Base-by-base conservation (phyloP, 352 stramenopile genomes). In the Blastocystis sp. region DNA sequence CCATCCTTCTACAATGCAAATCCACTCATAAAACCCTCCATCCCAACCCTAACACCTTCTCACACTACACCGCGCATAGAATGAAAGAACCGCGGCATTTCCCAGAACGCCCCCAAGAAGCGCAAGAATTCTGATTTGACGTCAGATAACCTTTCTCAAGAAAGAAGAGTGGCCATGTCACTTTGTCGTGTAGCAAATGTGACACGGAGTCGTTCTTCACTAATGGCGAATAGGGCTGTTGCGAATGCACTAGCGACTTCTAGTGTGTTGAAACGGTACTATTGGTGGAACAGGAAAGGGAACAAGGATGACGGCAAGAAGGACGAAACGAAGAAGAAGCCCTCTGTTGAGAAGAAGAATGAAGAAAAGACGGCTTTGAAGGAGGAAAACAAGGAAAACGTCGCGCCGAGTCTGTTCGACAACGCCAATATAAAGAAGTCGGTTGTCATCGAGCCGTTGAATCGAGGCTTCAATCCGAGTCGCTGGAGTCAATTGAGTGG, bases 211-310 rank as follows among this genome's bases (percentile, higher is more conserved):
- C 21, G 37, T 39, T 66, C 33, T 35, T 29, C 74, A 3, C 45
- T 60, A 33, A 24, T 69, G 35, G 60, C 55, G n/a, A 67, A 41
- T 29, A 26, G 60, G 41, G 24, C 74, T 29, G 51, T 85, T 26
- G 24, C 66, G 55, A 85, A 51, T 35, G 26, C 33, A 59, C 50
- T 85, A 16, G 29, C n/a, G 35, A 67, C 55, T 37, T 16, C 60
- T 9, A 51, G 29, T 31, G 51, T 85, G 12, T 63, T 67, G n/a
- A 66, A 39, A 31, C 74, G 74, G 26, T 55, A 12, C 3, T 85
- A 51, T 55, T 85, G 74, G 74, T 70, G 51, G 74, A 66, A 35
- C 19, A 50, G 33, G 29, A 69, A 39, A 55, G 51, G 50, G 4
- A 69, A 69, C n/a, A 59, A 80, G 24, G 60, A 62, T 21, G 2